phyloP scores from a whole-genome alignment of 2,329 filamentous ascomycete genomes.

The Scedosporium apiospermum region DNA sequence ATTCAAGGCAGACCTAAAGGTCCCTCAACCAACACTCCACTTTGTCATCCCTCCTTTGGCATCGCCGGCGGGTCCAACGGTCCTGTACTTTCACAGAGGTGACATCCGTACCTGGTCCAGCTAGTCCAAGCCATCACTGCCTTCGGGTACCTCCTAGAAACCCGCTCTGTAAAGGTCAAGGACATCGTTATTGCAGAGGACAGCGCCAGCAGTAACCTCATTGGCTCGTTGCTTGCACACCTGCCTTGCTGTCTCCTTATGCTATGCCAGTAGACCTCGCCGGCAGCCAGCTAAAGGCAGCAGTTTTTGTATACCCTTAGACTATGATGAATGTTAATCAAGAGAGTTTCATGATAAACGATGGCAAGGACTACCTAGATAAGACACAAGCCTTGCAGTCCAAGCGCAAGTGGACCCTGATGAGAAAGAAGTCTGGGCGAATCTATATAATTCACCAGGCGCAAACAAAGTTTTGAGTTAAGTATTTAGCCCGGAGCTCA shows the following conservation, averaged over 20 bases:
- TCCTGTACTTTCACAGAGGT: slow-evolving; percentile 16
- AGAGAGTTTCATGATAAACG: slow-evolving; percentile 11
- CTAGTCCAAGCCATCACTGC: slow-evolving; percentile 13
- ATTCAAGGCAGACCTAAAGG: not conserved
- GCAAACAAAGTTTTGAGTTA: slow-evolving; percentile 3
- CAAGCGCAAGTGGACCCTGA: slow-evolving; percentile 1
- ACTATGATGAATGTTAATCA: slow-evolving; percentile 12
- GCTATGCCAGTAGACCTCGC: slow-evolving; percentile 8
- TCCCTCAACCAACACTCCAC: slow-evolving; percentile 10
- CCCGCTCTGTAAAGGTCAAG: slow-evolving; percentile 1
- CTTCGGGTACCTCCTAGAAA: slow-evolving; percentile 11
- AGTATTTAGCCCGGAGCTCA: not conserved
- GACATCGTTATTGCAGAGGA: slow-evolving; percentile 14
- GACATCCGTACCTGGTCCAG: slow-evolving; percentile 14
- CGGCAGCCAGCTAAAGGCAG: slow-evolving; percentile 8
- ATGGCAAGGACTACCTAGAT: slow-evolving; percentile 12
- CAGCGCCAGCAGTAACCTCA: slow-evolving; percentile 14
- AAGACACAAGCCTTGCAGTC: not conserved
- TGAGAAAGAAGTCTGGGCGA: slow-evolving; percentile 6
- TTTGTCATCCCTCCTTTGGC: slow-evolving; percentile 9
- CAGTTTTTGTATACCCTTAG: slow-evolving; percentile 12
- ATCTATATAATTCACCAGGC: slow-evolving; percentile 3
- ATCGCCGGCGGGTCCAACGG: slow-evolving; percentile 2
- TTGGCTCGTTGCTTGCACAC: slow-evolving; percentile 13
- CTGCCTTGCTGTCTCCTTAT: slow-evolving; percentile 12